Evolutionary conservation across 257 asterid genomes (phyloP).

Genomic region (Prunella vulgaris): DNA sequence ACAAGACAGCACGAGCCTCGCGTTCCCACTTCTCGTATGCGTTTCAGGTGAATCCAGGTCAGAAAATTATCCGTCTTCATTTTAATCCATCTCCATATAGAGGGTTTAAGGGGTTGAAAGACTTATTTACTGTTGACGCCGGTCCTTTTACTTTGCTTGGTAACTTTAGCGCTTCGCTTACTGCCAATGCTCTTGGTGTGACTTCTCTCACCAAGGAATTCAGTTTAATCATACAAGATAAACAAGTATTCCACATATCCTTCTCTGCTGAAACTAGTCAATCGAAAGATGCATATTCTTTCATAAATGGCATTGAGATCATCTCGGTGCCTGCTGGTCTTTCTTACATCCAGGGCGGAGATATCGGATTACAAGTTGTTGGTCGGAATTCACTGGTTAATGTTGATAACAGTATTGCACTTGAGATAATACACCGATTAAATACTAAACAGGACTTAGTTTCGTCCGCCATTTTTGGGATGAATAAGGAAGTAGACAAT

Average conservation of each 20-base stretch:
- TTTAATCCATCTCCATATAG: not conserved
- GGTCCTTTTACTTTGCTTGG: conserved; percentile 20
- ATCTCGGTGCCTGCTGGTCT: conserved; percentile 13
- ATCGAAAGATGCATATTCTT: conserved; percentile 4
- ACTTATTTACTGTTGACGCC: not conserved
- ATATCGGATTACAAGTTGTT: conserved; percentile 6
- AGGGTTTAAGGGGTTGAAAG: not conserved
- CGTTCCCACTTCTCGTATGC: conserved; percentile 10
- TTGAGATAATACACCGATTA: conserved; percentile 35
- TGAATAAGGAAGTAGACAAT: not conserved
- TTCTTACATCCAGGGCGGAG: conserved; percentile 11
- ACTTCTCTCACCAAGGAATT: not conserved
- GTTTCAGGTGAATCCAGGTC: conserved; percentile 23
- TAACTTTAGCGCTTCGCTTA: conserved; percentile 30
- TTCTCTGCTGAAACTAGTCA: conserved; percentile 1
- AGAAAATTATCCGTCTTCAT: conserved; percentile 17
- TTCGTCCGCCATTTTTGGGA: not conserved
- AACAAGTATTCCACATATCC: not conserved
- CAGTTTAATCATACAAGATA: conserved; percentile 14
- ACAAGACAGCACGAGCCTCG: conserved; percentile 22
- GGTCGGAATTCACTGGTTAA: conserved; percentile 8
- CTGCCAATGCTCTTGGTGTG: not conserved
- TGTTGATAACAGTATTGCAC: conserved; percentile 30
- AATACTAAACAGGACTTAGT: conserved; percentile 12
- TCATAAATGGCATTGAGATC: conserved; percentile 12